Base-by-base conservation (phyloP, 805 yeast species). In the Starmera caribaea region DNA sequence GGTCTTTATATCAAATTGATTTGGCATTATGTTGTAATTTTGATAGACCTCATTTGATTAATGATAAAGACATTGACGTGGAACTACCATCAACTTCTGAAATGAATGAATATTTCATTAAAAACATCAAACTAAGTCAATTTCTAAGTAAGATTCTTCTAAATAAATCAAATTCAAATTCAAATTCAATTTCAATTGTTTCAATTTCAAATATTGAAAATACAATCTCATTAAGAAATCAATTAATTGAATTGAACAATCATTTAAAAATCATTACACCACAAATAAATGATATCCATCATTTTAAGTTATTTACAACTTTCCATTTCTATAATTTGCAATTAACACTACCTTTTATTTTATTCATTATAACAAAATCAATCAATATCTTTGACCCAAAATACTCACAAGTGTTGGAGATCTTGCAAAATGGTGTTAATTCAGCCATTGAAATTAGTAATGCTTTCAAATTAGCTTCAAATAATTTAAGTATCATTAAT, bases 21-120 rank as follows among this genome's bases (percentile, higher is more conserved):
- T 54, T 65, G 30, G 53, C 63, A 0, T 41, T 68, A 16, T 63
- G 72, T 44, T 58, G 69, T 31, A 64, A 68, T 8, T 65, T 70
- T 51, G 76, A 74, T 13, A 53, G 74, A 32, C 66, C 71, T 5
- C 58, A 69, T 40, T 63, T 64, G n/a, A 57, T 69, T 36, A 63
- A 61, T 14, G 64, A 67, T 52, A 66, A 65, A 38, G 74, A 69
- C 31, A 65, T 68, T 34, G 71, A 65, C 45, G 55, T 68, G 34
- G 67, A 58, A 14, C 57, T 63, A 32, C 73, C 74, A 9, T 39
- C 45, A 5, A 60, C 60, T 35, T 51, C 52, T 12, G 56, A 47
- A 16, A 51, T 49, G 37, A 44, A 49, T 38, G 49, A 50, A 9
- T 68, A 56, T 44, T 63, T 61, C 44, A 44, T 52, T 12, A 54